Evolutionary conservation across 208 protist species (phyloP), one percentile per base, ranked within the genome.

Genomic region (Blastocrithidia nonstop): DNA sequence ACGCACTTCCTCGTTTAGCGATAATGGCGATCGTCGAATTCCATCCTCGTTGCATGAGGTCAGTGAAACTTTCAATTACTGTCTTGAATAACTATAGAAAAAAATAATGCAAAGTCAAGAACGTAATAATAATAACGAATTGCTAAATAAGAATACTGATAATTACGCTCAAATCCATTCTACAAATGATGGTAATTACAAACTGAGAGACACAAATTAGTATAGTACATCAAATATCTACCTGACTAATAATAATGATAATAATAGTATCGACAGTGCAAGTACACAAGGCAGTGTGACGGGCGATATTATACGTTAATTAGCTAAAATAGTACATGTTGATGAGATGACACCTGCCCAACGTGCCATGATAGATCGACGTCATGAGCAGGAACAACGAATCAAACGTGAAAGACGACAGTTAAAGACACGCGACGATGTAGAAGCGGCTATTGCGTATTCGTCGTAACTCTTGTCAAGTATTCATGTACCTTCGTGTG

Each of bases 61-160:
- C 1, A 85, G 76, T 28, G 42, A 26, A 1, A 65, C 64, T 25
- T 91, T 91, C 37, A 37, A 54, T 7, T 91, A 79, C 55, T 91
- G 77, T 43, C 72, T 87, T 56, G 66, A 77, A 36, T 65, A 74
- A 50, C 57, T 91, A 9, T 61, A 84, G 27, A 31, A 44, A 0
- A 73, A 71, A 8, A 56, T 83, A 2, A 59, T 66, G 13, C 23
- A 24, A 6, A 70, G 63, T 6, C 31, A 48, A 13, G 27, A 21
- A 11, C 41, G 27, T 1, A 71, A 64, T 32, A 45, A n/a, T n/a
- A n/a, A n/a, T n/a, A n/a, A n/a, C n/a, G n/a, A n/a, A n/a, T n/a
- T n/a, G n/a, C n/a, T n/a, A n/a, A n/a, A n/a, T n/a, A n/a, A n/a
- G n/a, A n/a, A n/a, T n/a, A n/a, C n/a, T n/a, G n/a, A n/a, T n/a